Evolutionary conservation across 2,329 filamentous ascomycete species (phyloP), one percentile per base, ranked within the genome.

Genomic region (Penicillium olsonii): DNA sequence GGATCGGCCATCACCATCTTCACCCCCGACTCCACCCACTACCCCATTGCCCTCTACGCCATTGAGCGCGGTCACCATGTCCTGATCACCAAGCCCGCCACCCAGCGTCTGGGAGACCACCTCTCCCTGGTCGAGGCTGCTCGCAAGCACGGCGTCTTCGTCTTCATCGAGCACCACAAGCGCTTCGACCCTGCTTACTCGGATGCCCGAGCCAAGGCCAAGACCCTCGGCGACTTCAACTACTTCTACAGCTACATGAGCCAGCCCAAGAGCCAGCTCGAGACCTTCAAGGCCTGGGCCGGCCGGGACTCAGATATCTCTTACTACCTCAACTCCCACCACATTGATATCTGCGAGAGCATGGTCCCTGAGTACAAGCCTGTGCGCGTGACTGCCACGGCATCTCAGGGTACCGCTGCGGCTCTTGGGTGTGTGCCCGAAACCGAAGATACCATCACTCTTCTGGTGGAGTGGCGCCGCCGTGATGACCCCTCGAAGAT

Each of bases 171-270:
- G 79, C 92, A 96, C 76, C 92, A 96, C 82, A 96, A 96, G 79
- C 90, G 92, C 50, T 96, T 87, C 75, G 92, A 96, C 70, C 92
- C 92, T 2, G 90, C 90, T 18, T 96, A 96, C 76, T 84, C 89
- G 12, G 92, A 96, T 70, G 92, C 92, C 12, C 83, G 86, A 42
- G 86, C 86, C 75, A 85, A 87, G 61, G 89, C 90, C 12, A 76
- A 83, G 66, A 84, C 79, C 45, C 78, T 96, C 7, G 92, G 92
- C 57, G 90, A 96, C 74, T 96, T 96, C 84, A 96, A 95, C 79
- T 96, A 96, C 80, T 96, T 95, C 71, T 96, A 96, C 81, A 87
- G 84, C 62, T 96, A 96, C 82, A 95, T 96, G 91, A 90, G 85
- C 42, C 91, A 96, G 78, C 88, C 87, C 53, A 95, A 95, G 76